A percentile compares a stretch with the other conserved stretches of the same genome.
Evolutionary conservation across 352 stramenopile species (phyloP).

Genomic region (Globisporangium paroecandrum): DNA sequence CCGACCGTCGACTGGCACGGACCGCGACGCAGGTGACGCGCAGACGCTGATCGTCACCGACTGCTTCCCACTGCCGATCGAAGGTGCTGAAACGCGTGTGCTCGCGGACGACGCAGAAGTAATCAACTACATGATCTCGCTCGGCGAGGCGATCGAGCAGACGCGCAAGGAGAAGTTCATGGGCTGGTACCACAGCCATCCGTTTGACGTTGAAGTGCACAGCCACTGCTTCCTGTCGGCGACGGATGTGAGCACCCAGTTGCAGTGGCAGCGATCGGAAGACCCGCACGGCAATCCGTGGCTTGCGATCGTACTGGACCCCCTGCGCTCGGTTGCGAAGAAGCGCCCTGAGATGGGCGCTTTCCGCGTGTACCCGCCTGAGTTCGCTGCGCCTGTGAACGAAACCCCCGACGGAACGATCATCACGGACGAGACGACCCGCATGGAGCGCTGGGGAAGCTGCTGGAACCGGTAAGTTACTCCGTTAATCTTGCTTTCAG

Average conservation of each 20-base stretch:
- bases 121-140: constrained; percentile 99
- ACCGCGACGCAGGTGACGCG: constrained; percentile 84
- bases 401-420: constrained; percentile 95
- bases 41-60: constrained; percentile 97
- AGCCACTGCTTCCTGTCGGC: constrained; percentile 97
- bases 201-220: constrained; percentile 96
- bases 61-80: constrained; percentile 97
- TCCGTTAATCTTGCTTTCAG: neutral
- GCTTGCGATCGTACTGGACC: constrained; percentile 98
- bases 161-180: constrained; percentile 97
- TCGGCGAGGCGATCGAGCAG: constrained; percentile 93
- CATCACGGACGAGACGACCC: constrained; percentile 88
- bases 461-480: constrained; percentile 87
- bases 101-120: constrained; percentile 96
- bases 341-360: constrained; percentile 94
- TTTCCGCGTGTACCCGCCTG: constrained; percentile 97
- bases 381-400: constrained; percentile 92
- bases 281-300: constrained; percentile 95
- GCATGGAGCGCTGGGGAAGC: constrained; percentile 96
- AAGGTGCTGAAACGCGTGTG: constrained; percentile 94
- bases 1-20: constrained; percentile 80
- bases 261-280: constrained; percentile 97
- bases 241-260: constrained; percentile 97
- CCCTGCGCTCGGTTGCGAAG: constrained; percentile 92
- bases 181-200: constrained; percentile 99